Evolutionary conservation across 495 filamentous ascomycete genomes (phyloP), one percentile per base, ranked within the genome.

Genomic region (Penicillium paradoxum): DNA sequence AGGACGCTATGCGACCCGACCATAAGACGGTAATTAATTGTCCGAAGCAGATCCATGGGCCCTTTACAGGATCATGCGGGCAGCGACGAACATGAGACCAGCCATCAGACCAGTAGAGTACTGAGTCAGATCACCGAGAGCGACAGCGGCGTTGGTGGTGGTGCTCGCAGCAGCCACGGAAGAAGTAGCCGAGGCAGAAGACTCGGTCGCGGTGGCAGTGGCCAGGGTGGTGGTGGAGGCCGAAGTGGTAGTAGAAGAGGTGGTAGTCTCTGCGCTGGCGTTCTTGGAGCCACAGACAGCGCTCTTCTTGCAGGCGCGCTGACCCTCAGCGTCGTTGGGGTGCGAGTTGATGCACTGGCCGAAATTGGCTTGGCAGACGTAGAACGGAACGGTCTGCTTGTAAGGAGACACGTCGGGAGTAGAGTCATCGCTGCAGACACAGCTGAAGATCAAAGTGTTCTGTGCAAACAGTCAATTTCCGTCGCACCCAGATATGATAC

Each of bases 341-440:
- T 79, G 64, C 34, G 66, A 50, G 4, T 56, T 33, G 56, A 82
- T 74, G 68, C 83, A 86, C 54, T 79, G 66, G 40, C 48, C 62
- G 53, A 62, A 79, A 58, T 69, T 77, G 22, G 60, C 63, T 37
- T 76, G 43, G 72, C 83, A 86, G 60, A 79, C 73, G 62, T 70
- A 76, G 69, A 73, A 82, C 37, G 83, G 83, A 29, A 85, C 64
- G 22, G 79, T 83, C 59, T 76, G 62, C 30, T 62, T 40, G 69
- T 81, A 86, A 48, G 64, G 63, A 22, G 64, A 59, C 55, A 83
- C 72, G 59, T 83, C 72, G 57, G 83, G 80, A 7, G 45, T 53
- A 17, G 63, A 73, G 45, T 76, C 79, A 59, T 82, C 76, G 49
- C 50, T 34, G 71, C 83, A 86, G 27, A 63, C 67, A 65, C 83